These are phyloP conservation scores for Grifola frondosa DNA, from an alignment of 1,284 basidiomycete genomes.

Conservation along the genomic window DNA sequence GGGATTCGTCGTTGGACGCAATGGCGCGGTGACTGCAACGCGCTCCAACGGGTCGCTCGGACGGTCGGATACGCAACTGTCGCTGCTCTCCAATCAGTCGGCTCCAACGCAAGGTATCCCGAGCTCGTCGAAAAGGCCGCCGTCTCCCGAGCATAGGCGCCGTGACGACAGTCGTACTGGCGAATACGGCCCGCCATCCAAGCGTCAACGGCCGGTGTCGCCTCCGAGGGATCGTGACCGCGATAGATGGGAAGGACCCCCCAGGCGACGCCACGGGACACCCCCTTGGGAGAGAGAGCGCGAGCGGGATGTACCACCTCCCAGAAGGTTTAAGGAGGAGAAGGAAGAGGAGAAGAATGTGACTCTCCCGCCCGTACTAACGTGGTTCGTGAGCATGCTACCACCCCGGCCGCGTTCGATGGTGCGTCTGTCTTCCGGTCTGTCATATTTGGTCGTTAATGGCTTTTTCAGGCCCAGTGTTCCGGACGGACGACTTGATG, in stretches of 20 bases:
- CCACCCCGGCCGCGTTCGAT: conserved; percentile 76
- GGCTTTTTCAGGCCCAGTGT: conserved; percentile 67
- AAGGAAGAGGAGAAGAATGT: conserved; percentile 54
- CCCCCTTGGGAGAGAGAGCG: conserved; percentile 51
- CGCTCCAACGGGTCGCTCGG: conserved; percentile 35
- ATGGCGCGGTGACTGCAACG: conserved; percentile 18
- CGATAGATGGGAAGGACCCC: conserved; percentile 46
- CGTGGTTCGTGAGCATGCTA: conserved; percentile 80
- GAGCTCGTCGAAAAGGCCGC: conserved; percentile 40
- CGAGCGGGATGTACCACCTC: conserved; percentile 39
- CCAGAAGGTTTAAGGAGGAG: conserved; percentile 45
- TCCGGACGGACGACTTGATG: conserved; percentile 85
- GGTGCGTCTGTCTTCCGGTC: conserved; percentile 51
- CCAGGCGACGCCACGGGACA: conserved; percentile 45
- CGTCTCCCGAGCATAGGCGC: conserved; percentile 50
- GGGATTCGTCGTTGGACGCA: conserved; percentile 58
- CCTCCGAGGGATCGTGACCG: conserved; percentile 52
- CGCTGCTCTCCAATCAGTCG: conserved; percentile 31
- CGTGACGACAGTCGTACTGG: conserved; percentile 40
- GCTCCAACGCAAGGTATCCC: conserved; percentile 18
- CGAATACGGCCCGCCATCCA: conserved; percentile 48
- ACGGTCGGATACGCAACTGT: conserved; percentile 50
- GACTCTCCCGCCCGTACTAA: conserved; percentile 66
- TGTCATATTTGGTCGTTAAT: conserved; percentile 8
- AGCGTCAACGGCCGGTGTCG: conserved; percentile 53